Evolutionary conservation across 805 yeast genomes (phyloP).

Genomic region (Candida xiaguanensis): DNA sequence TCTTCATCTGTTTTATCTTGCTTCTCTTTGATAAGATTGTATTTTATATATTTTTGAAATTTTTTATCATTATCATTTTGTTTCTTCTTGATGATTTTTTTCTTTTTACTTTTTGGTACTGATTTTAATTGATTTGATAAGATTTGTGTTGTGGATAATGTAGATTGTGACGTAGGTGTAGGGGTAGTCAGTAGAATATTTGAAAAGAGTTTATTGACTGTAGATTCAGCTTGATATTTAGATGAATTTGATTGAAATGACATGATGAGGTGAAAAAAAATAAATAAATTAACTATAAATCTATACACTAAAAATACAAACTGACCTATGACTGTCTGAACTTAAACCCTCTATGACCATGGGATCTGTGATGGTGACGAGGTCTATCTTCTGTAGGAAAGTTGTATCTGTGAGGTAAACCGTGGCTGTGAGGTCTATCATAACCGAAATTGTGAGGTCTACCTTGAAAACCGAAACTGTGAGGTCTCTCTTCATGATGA

Average conservation of each 20-base stretch:
- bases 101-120: slow-evolving; percentile 15
- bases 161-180: background rate
- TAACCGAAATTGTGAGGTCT: no score
- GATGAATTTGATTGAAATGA: slow-evolving; percentile 24
- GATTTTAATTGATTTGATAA: slow-evolving; percentile 15
- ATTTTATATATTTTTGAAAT: slow-evolving; percentile 34
- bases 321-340: no score
- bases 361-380: no score
- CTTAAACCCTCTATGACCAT: no score
- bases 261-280: slow-evolving; percentile 13
- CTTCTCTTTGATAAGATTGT: slow-evolving; percentile 35
- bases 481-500: no score
- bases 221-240: slow-evolving; percentile 31
- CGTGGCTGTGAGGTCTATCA: no score
- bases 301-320: no score
- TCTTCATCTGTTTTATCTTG: slow-evolving; percentile 27
- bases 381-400: no score
- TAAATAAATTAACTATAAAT: no score
- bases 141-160: slow-evolving; percentile 16
- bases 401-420: no score
- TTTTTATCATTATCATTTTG: slow-evolving; percentile 25
- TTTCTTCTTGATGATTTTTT: slow-evolving; percentile 23
- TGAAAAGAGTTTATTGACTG: slow-evolving; percentile 37
- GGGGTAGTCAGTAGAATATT: slow-evolving; percentile 12
- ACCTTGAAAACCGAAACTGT: no score